Base-by-base conservation (phyloP, 345 rosid species). In the Kandelia obovata region DNA sequence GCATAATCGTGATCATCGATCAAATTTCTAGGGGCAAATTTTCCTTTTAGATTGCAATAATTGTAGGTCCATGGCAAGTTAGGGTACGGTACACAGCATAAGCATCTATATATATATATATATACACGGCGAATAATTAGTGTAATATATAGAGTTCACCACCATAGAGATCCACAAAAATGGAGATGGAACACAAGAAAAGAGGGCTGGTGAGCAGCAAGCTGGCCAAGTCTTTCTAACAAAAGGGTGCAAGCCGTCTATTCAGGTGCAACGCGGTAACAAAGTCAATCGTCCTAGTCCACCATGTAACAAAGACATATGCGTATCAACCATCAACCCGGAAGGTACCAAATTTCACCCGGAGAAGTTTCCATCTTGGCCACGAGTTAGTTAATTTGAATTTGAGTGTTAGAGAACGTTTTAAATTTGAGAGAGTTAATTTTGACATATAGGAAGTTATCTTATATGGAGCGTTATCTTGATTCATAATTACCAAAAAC, bases 351-450 rank as follows among this genome's bases (percentile, higher is more conserved):
- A 10, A 53, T 35, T 2, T 7, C 9, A 63, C 25, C 47, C 16
- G 19, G 11, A 53, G 55, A 21, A 64, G 34, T 49, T 64, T 57
- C 26, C 69, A 10, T 19, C 60, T 80, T 73, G 71, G 85, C 88
- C 7, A 46, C 83, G 5, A 71, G 62, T 65, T 82, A 75, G 64
- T 21, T 21, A 21, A 87, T 83, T 57, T 27, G 21, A 21, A 21
- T 21, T 57, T 75, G 0, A 10, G 21, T n/a, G 88, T 80, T 67
- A 80, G 65, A 25, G 82, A 85, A 60, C 73, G 82, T 61, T 82
- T 85, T 76, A 66, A 71, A n/a, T 62, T 62, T 2, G 81, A 80
- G 58, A 64, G 62, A 53, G 59, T 63, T 46, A 79, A 80, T 34
- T 28, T 70, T 4, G 67, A 65, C 39, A 35, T 37, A 25, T 47